A percentile compares a stretch with the other conserved stretches of the same genome.
Conservation (phyloP, 495 filamentous ascomycete genomes). For the Penicillium alfredii region DNA sequence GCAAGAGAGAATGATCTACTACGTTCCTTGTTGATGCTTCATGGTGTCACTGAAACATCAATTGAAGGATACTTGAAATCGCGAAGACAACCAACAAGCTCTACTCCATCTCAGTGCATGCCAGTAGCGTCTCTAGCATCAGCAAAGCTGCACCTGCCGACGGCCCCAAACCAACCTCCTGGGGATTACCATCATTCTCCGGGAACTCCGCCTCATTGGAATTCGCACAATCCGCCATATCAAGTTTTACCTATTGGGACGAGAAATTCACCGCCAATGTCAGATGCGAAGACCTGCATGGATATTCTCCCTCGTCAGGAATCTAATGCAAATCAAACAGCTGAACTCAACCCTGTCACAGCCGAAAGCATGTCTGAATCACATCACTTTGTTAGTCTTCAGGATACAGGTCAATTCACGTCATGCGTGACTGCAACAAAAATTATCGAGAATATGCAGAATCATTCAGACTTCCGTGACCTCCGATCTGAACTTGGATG, state of each 20-base stretch:
- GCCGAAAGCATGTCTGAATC: background rate
- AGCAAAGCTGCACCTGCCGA: constrained; percentile 1
- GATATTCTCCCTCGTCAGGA: background rate
- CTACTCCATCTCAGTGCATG: too few relatives aligned
- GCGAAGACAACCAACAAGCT: constrained; percentile 3
- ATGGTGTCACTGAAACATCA: constrained; percentile 8
- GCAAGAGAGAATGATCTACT: constrained; percentile 57
- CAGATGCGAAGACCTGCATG: background rate
- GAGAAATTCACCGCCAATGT: background rate
- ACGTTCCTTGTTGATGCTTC: constrained; percentile 39
- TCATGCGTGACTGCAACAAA: constrained; percentile 25
- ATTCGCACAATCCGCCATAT: background rate
- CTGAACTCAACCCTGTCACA: background rate
- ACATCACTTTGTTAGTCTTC: background rate
- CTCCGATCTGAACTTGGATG: constrained; percentile 41
- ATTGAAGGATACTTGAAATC: constrained; percentile 11
- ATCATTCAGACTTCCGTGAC: constrained; percentile 26
- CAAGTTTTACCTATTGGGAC: background rate
- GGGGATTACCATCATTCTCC: background rate
- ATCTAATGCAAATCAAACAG: background rate
- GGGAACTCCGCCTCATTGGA: background rate
- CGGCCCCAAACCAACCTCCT: background rate
- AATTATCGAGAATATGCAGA: constrained; percentile 23
- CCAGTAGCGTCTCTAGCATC: too few relatives aligned
- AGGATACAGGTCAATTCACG: constrained; percentile 11